A percentile compares a stretch with the other conserved stretches of the same genome.
These are phyloP conservation scores for Striga hermonthica DNA, from an alignment of 305 asterid genomes.

Conservation along the genomic window DNA sequence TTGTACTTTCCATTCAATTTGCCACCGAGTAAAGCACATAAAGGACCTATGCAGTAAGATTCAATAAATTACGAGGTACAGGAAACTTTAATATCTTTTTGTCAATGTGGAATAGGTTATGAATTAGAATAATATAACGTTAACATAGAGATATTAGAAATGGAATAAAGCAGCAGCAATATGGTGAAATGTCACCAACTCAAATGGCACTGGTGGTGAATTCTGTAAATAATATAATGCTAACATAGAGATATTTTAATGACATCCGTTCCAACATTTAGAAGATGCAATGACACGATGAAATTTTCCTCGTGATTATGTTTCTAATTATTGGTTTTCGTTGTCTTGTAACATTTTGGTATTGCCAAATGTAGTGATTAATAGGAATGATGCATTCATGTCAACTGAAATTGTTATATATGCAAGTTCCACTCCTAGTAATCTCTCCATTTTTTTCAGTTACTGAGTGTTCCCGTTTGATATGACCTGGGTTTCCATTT, in stretches of 20 bases:
- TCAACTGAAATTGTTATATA: neutral
- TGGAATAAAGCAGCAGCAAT: too few relatives aligned
- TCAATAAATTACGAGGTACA: slow-evolving; percentile 5
- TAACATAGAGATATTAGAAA: too few relatives aligned
- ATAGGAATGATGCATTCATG: slow-evolving; percentile 6
- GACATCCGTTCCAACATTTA: too few relatives aligned
- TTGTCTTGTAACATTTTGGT: slow-evolving; percentile 4
- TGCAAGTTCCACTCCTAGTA: slow-evolving; percentile 13
- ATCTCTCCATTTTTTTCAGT: neutral
- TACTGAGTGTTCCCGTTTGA: neutral
- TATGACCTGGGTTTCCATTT: slow-evolving; percentile 15
- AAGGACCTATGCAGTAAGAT: neutral
- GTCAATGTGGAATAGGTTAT: slow-evolving; percentile 13
- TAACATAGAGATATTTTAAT: too few relatives aligned
- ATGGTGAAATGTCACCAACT: too few relatives aligned
- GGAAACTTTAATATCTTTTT: neutral
- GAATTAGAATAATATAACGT: neutral
- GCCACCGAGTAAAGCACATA: too few relatives aligned
- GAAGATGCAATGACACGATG: too few relatives aligned
- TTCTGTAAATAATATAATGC: too few relatives aligned
- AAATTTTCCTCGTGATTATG: too few relatives aligned
- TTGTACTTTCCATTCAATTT: too few relatives aligned
- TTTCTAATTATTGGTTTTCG: too few relatives aligned
- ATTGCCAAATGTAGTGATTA: slow-evolving; percentile 3
- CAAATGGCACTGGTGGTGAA: too few relatives aligned